Evolutionary conservation across 768 basidiomycete species (phyloP).

Genomic region (Kockovaella imperatae): DNA sequence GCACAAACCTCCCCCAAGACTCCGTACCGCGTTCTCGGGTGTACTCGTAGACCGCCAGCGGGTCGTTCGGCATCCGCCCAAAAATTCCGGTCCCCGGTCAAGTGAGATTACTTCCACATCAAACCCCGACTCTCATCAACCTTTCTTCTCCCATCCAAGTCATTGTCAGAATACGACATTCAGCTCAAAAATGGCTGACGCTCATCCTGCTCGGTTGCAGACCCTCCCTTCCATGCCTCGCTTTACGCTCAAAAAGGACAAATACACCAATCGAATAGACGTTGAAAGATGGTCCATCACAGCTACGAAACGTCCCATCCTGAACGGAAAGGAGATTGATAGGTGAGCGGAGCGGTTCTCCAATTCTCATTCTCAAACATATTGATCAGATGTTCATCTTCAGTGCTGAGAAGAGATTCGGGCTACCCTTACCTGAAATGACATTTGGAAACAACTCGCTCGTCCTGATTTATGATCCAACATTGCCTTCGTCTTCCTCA

Average conservation of each 20-base stretch:
- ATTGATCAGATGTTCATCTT: neutral
- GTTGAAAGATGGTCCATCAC: slow-evolving; percentile 42
- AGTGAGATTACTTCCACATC: too few species aligned
- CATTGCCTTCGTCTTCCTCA: slow-evolving; percentile 1
- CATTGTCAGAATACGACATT: too few species aligned
- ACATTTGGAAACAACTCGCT: slow-evolving; percentile 82
- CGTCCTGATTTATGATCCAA: slow-evolving; percentile 54
- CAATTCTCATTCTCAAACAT: neutral
- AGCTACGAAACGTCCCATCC: slow-evolving; percentile 41
- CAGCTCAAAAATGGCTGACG: neutral
- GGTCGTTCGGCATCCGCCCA: too few species aligned
- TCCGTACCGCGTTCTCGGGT: too few species aligned
- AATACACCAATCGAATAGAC: slow-evolving; percentile 33
- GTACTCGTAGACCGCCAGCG: too few species aligned
- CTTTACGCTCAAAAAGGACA: neutral
- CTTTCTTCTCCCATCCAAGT: too few species aligned
- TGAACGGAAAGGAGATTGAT: slow-evolving; percentile 62
- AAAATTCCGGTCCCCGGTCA: neutral
- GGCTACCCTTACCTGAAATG: slow-evolving; percentile 90
- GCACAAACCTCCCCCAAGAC: too few species aligned
- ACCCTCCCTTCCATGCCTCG: neutral
- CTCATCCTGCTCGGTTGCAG: neutral
- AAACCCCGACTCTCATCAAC: too few species aligned
- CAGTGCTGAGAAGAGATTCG: slow-evolving; percentile 46
- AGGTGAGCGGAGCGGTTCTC: slow-evolving; percentile 25